A percentile compares a stretch with the other conserved stretches of the same genome.
Evolutionary conservation across 2,329 filamentous ascomycete species (phyloP).

Genomic region (Drechslerella dactyloides): DNA sequence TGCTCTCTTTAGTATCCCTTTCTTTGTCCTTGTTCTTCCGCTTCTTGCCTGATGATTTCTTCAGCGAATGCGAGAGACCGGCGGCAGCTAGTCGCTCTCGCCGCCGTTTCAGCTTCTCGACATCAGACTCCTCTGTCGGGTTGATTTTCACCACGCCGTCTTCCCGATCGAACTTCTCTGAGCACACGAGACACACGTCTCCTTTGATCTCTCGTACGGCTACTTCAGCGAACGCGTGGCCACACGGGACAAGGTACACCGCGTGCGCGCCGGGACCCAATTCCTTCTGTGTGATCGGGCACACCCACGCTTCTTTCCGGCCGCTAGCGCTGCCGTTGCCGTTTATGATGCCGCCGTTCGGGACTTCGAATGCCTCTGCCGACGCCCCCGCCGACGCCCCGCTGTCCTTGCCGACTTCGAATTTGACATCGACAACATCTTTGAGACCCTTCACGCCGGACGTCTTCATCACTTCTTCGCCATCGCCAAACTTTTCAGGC

Average conservation of each 20-base stretch:
- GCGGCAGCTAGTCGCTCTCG: constrained; percentile 72
- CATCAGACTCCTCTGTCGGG: constrained; percentile 72
- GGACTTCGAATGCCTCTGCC: constrained; percentile 55
- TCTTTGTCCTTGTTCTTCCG: constrained; percentile 64
- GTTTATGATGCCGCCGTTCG: constrained; percentile 48
- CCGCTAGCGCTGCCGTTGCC: constrained; percentile 60
- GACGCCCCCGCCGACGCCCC: constrained; percentile 57
- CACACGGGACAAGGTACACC: constrained; percentile 91
- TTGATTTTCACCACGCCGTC: constrained; percentile 81
- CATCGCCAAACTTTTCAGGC: constrained; percentile 66
- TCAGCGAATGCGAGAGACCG: constrained; percentile 83
- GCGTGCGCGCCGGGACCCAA: constrained; percentile 79
- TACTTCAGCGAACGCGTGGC: constrained; percentile 88
- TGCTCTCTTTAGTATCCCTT: constrained; percentile 56
- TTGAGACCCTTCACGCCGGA: constrained; percentile 76
- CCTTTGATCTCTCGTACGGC: constrained; percentile 79
- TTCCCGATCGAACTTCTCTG: constrained; percentile 71
- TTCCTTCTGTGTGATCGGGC: constrained; percentile 85
- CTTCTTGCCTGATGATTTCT: constrained; percentile 77
- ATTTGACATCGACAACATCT: constrained; percentile 85
- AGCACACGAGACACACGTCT: constrained; percentile 72
- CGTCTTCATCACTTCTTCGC: constrained; percentile 65
- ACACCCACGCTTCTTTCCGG: constrained; percentile 71
- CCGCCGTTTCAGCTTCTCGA: constrained; percentile 70
- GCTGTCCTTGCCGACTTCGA: constrained; percentile 61